Evolutionary conservation across 2,329 filamentous ascomycete genomes (phyloP), one percentile per base, ranked within the genome.

Genomic region (Xylaria sp.): DNA sequence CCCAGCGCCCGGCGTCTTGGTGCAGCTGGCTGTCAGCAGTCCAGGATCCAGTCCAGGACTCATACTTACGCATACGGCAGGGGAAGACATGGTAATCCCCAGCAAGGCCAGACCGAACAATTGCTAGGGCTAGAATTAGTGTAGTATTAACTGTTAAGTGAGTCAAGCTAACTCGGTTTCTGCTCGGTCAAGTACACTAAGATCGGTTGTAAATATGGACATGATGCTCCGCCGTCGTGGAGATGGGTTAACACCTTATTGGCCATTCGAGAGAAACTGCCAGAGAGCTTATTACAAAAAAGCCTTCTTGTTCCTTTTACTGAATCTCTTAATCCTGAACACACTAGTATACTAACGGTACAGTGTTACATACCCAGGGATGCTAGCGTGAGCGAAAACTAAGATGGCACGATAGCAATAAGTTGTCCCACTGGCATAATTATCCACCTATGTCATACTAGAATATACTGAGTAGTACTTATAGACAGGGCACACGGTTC

Each of bases 1-100:
- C 65, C 65, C 65, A 67, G 65, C 61, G 55, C 36, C 65, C 65
- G 56, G 50, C 42, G 33, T 63, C 60, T 51, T 64, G 65, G 65
- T 67, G 54, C 65, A 50, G 42, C 51, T 27, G 27, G 50, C 25
- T 45, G 42, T 36, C 29, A 58, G 39, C 36, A 25, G 42, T 31
- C 55, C 29, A 58, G 33, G 44, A 60, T 39, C 36, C 56, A 25
- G 44, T 11, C 36, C 25, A 54, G 51, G 22, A 42, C 53, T 55
- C 36, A 55, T 42, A n/a, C n/a, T n/a, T n/a, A n/a, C n/a, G n/a
- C n/a, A n/a, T n/a, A 33, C 50, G 36, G n/a, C 57, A 60, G 44
- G 57, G 45, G 44, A 33, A 44, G 22, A 22, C 50, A 62, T 50
- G 39, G 20, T 25, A n/a, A n/a, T 31, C 27, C 42, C 50, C n/a